Base-by-base conservation (phyloP, 495 filamentous ascomycete species). In the Neurospora africana region DNA sequence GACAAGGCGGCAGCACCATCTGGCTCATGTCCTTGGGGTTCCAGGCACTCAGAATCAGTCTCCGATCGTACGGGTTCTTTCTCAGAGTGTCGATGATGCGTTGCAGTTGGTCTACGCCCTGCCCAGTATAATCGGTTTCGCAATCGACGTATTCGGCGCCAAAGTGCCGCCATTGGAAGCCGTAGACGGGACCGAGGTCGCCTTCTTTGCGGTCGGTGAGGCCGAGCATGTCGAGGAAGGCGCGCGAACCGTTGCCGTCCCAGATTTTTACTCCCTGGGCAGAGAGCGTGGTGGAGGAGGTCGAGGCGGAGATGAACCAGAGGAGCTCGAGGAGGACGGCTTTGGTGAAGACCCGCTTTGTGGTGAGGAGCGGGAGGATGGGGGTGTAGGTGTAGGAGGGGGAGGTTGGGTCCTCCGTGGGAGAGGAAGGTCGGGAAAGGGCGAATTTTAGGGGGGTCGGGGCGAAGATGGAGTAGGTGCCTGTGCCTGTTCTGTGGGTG, bases 131-230 rank as follows among this genome's bases (percentile, higher is more conserved):
- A 78, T 98, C 93, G 1, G 91, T 87, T 68, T 90, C 80, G 13
- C 89, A 86, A 77, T 96, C 92, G 15, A 88, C 81, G 78, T 99
- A 98, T 71, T 91, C 87, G 10, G 95, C 95, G 38, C 95, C 95
- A 76, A 99, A 99, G 79, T 98, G 95, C 27, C 96, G 92, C 95
- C 95, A 99, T 81, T 99, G 95, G 84, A 99, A 99, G 5, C 95
- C 95, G 79, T 99, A 99, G 0, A 99, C 94, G 71, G 96, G 96
- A 2, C 95, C 95, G 0, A 99, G 86, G 78, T 99, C 95, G 72
- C 96, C 95, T 27, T 87, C 91, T 38, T 85, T 91, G 72, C 94
- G 91, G 77, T 95, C 86, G 0, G 86, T 81, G 13, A 98, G 87
- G 7, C 95, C 94, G 17, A 95, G 85, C 70, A 83, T 88, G 82